These are phyloP conservation scores for Hyaloscypha finlandica DNA, from an alignment of 495 filamentous ascomycete species.

Conservation along the genomic window DNA sequence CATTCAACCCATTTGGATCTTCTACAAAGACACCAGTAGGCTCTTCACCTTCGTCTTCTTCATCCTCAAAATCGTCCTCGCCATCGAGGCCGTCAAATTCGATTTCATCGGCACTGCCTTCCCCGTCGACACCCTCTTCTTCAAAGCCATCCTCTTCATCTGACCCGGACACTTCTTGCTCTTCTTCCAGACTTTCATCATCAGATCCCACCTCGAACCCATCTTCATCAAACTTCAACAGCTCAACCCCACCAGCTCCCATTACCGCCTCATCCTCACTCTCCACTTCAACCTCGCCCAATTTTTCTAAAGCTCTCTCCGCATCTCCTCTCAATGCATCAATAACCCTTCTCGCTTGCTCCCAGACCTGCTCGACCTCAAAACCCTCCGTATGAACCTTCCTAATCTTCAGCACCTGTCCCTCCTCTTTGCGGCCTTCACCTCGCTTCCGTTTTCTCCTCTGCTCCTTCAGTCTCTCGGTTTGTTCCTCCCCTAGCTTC, in stretches of 20 bases:
- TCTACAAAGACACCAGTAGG: slow-evolving; percentile 40
- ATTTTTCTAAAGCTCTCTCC: slow-evolving; percentile 49
- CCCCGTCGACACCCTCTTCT: slow-evolving; percentile 37
- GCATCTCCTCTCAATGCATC: slow-evolving; percentile 54
- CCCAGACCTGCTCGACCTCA: slow-evolving; percentile 87
- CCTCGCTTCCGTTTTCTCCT: slow-evolving; percentile 67
- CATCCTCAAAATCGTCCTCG: slow-evolving; percentile 42
- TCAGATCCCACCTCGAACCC: slow-evolving; percentile 48
- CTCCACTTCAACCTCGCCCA: slow-evolving; percentile 35
- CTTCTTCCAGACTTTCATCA: slow-evolving; percentile 33
- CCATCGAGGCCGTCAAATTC: slow-evolving; percentile 45
- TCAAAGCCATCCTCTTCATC: slow-evolving; percentile 28
- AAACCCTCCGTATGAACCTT: slow-evolving; percentile 88
- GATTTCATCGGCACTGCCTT: slow-evolving; percentile 42
- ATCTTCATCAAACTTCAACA: slow-evolving; percentile 47
- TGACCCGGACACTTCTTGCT: slow-evolving; percentile 18
- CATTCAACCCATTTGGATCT: slow-evolving; percentile 69
- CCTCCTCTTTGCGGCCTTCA: slow-evolving; percentile 33
- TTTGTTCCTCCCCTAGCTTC: slow-evolving; percentile 66
- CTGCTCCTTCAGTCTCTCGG: slow-evolving; percentile 53
- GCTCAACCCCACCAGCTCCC: slow-evolving; percentile 33
- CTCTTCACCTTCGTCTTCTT: slow-evolving; percentile 39
- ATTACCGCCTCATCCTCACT: slow-evolving; percentile 17
- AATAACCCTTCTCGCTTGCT: slow-evolving; percentile 84
- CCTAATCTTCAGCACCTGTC: slow-evolving; percentile 63